phyloP scores from a whole-genome alignment of 2,329 filamentous ascomycete species.

The Coniochaeta sp. region DNA sequence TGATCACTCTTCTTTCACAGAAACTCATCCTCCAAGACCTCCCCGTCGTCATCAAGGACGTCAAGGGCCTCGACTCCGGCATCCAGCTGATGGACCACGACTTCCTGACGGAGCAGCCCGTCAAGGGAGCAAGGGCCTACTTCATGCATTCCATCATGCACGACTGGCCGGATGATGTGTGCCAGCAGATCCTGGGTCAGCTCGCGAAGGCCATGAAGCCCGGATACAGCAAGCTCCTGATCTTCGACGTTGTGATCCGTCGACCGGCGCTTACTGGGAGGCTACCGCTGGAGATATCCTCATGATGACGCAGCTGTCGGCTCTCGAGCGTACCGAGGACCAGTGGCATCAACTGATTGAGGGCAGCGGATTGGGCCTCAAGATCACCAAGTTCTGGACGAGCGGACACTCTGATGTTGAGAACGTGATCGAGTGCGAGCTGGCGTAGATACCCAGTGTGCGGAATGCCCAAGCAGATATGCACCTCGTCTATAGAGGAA shows the following conservation, averaged over 20 bases:
- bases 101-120: conserved; percentile 12
- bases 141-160: conserved; percentile 20
- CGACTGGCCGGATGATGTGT: conserved; percentile 21
- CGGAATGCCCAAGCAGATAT: too few species aligned
- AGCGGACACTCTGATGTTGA: neutral
- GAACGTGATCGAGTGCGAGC: conserved; percentile 3
- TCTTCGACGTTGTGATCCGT: conserved; percentile 26
- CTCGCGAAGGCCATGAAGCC: conserved; percentile 21
- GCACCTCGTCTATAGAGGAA: too few species aligned
- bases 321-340: conserved; percentile 5
- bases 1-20: neutral
- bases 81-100: conserved; percentile 10
- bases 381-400: conserved; percentile 2
- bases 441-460: neutral
- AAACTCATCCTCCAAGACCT: conserved; percentile 18
- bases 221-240: conserved; percentile 24
- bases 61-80: conserved; percentile 3
- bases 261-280: conserved; percentile 21
- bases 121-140: conserved; percentile 17
- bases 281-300: conserved; percentile 20
- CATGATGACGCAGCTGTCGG: conserved; percentile 18
- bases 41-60: conserved; percentile 9
- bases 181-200: conserved; percentile 16
- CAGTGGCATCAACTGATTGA: conserved; percentile 7
- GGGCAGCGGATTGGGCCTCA: conserved; percentile 1